Percentiles rank a stretch among this genome's conserved stretches.
phyloP scores from a whole-genome alignment of 495 filamentous ascomycete species.

The Aspergillus sclerotiicarbonarius region DNA sequence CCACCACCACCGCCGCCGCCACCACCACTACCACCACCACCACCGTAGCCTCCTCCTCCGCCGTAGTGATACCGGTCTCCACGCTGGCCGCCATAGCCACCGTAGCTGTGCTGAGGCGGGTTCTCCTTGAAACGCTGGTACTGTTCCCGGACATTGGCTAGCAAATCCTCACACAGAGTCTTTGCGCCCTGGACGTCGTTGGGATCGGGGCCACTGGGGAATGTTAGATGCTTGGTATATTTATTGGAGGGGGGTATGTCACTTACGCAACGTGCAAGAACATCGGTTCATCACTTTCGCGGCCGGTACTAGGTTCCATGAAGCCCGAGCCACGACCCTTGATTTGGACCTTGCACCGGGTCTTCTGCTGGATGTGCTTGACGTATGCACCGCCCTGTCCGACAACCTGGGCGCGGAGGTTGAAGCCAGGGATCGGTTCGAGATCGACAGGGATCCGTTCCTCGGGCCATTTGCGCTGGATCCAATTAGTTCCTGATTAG shows the following conservation, averaged over 20 bases:
- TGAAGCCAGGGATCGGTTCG: slow-evolving; percentile 93
- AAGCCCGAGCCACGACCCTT: slow-evolving; percentile 97
- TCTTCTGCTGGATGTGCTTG: slow-evolving; percentile 95
- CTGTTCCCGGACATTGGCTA: slow-evolving; percentile 76
- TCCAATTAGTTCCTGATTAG: slow-evolving; percentile 22
- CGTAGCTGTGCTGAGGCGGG: slow-evolving; percentile 65
- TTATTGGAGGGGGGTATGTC: not conserved
- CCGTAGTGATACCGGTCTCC: slow-evolving; percentile 32
- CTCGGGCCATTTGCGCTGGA: slow-evolving; percentile 96
- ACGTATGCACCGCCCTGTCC: slow-evolving; percentile 91
- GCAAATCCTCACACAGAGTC: slow-evolving; percentile 81
- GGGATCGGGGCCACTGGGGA: slow-evolving; percentile 75
- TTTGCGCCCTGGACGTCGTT: slow-evolving; percentile 83
- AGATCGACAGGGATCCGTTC: slow-evolving; percentile 88
- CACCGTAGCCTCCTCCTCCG: slow-evolving; percentile 33
- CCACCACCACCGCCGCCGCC: slow-evolving; percentile 32
- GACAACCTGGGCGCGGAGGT: slow-evolving; percentile 91
- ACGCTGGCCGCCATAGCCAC: slow-evolving; percentile 45
- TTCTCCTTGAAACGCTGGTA: slow-evolving; percentile 89
- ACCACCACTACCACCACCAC: slow-evolving; percentile 28
- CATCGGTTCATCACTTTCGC: slow-evolving; percentile 92
- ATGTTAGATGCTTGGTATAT: slow-evolving; percentile 28
- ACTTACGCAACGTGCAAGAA: slow-evolving; percentile 88
- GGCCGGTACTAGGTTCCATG: slow-evolving; percentile 75
- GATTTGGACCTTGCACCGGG: slow-evolving; percentile 92